A percentile compares a stretch with the other conserved stretches of the same genome.
phyloP scores from a whole-genome alignment of 257 asterid species.

The Nicotiana sylvestris region DNA sequence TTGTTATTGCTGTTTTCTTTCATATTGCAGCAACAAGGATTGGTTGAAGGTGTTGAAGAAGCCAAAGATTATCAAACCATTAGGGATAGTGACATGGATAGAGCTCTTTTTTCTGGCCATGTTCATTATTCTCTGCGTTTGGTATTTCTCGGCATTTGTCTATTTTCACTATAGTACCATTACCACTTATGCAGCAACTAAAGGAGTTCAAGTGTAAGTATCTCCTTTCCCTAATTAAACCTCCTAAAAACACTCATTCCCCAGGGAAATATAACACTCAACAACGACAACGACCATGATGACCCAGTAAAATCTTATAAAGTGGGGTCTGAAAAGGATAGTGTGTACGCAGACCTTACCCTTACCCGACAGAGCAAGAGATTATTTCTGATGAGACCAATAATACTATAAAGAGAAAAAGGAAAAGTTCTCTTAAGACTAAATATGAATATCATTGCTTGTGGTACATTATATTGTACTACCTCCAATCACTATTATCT shows the following conservation, averaged over 20 bases:
- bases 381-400: no score
- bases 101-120: constrained; percentile 57
- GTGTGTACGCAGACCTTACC: no score
- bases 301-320: no score
- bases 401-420: no score
- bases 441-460: no score
- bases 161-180: constrained; percentile 61
- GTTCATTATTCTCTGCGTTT: constrained; percentile 66
- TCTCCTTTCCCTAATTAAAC: not conserved
- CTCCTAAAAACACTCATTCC: not conserved
- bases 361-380: no score
- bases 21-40: constrained; percentile 17
- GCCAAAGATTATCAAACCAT: constrained; percentile 65
- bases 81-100: constrained; percentile 69
- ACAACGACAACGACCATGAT: no score
- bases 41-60: constrained; percentile 40
- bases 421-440: no score
- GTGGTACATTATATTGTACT: no score
- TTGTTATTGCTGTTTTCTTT: not conserved
- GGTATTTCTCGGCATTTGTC: constrained; percentile 73
- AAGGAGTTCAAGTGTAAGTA: constrained; percentile 63
- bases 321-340: no score
- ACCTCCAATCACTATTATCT: no score
- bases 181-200: constrained; percentile 30
- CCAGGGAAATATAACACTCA: no score